Evolutionary conservation across 495 filamentous ascomycete species (phyloP).

Genomic region (Penicillium daleae): DNA sequence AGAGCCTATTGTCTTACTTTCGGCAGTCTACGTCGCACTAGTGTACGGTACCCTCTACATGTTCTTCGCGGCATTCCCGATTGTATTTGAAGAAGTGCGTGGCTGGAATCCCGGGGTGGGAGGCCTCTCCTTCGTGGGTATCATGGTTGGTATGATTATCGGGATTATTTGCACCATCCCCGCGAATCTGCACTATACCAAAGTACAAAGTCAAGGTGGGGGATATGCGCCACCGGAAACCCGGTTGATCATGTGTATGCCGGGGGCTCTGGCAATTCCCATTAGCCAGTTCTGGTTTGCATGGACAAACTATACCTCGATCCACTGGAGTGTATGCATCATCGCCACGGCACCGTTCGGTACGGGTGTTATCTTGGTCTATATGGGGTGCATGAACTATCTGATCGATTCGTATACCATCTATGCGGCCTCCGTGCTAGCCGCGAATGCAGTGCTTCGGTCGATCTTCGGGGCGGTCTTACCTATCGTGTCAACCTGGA

Average conservation of each 20-base stretch:
- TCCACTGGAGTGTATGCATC: conserved; percentile 68
- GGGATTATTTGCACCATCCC: conserved; percentile 54
- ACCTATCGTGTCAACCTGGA: conserved; percentile 68
- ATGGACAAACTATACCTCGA: conserved; percentile 67
- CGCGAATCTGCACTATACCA: conserved; percentile 53
- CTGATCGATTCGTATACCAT: conserved; percentile 73
- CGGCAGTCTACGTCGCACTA: conserved; percentile 75
- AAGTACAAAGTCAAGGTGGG: conserved; percentile 33
- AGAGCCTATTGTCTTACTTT: conserved; percentile 64
- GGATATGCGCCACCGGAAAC: conserved; percentile 53
- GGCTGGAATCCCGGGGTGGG: conserved; percentile 73
- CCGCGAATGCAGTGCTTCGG: conserved; percentile 65
- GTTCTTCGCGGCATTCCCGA: conserved; percentile 79
- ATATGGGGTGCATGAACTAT: conserved; percentile 67
- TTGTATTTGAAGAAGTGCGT: conserved; percentile 72
- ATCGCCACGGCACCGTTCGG: conserved; percentile 62
- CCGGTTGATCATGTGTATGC: conserved; percentile 48
- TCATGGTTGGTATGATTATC: conserved; percentile 80
- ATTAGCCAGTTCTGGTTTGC: conserved; percentile 66
- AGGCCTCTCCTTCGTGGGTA: conserved; percentile 77
- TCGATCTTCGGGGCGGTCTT: conserved; percentile 69
- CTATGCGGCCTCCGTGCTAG: conserved; percentile 70
- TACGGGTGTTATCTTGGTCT: conserved; percentile 65
- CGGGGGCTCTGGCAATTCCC: conserved; percentile 46
- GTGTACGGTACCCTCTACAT: conserved; percentile 80